Conservation (phyloP, 345 rosid species). For the Hibiscus trionum region DNA sequence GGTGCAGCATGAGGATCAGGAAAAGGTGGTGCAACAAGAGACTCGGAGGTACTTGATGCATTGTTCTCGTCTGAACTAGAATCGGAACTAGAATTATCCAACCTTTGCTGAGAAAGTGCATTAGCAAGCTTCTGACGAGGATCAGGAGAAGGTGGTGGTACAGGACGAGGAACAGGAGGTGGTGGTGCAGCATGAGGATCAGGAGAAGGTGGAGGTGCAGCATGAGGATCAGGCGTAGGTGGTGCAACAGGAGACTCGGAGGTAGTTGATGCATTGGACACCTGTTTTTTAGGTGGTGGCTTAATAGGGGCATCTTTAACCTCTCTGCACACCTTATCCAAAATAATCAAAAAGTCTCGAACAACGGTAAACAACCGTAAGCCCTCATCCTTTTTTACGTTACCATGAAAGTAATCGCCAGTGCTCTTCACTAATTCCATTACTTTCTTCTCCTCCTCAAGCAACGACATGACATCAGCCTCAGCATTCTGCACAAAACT, state of each 20-base stretch:
- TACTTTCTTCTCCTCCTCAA: conserved; percentile 81
- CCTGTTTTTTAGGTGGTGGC: conserved; percentile 44
- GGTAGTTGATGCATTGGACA: conserved; percentile 38
- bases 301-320: conserved; percentile 48
- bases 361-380: conserved; percentile 66
- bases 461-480: conserved; percentile 47
- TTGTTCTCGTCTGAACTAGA: too few relatives aligned
- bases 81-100: conserved; percentile 27
- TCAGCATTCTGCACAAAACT: conserved; percentile 78
- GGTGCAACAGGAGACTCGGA: conserved; percentile 31
- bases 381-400: conserved; percentile 85
- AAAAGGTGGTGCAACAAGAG: conserved; percentile 15
- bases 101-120: conserved; percentile 56
- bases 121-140: conserved; percentile 45
- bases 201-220: conserved; percentile 20
- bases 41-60: conserved; percentile 41
- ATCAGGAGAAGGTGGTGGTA: conserved; percentile 30
- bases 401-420: conserved; percentile 95
- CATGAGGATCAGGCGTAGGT: neutral
- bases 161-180: conserved; percentile 31
- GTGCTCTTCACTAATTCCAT: conserved; percentile 81
- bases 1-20: conserved; percentile 48
- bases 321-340: conserved; percentile 81
- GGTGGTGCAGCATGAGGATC: conserved; percentile 51
- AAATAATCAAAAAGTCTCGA: conserved; percentile 71